These are phyloP conservation scores for Kurtzmaniella fragi DNA, from an alignment of 805 yeast genomes.

Conservation along the genomic window DNA sequence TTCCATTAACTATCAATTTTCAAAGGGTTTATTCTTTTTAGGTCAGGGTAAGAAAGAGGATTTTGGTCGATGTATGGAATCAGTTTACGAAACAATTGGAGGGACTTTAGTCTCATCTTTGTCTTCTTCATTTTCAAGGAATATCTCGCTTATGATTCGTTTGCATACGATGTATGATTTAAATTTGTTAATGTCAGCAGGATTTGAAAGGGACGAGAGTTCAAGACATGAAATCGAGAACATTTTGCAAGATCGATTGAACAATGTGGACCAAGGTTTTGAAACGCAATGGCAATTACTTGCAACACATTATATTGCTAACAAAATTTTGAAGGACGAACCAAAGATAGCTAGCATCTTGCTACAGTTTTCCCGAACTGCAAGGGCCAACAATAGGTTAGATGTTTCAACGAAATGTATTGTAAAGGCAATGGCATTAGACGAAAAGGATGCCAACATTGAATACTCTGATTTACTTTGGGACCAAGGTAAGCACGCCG, in stretches of 20 bases:
- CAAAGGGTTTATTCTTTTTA: constrained; percentile 53
- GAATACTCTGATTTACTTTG: constrained; percentile 82
- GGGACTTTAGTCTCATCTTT: constrained; percentile 41
- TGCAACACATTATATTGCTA: constrained; percentile 51
- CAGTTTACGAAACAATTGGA: constrained; percentile 59
- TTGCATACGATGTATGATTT: constrained; percentile 34
- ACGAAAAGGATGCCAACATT: constrained; percentile 47
- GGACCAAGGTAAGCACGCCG: constrained; percentile 83
- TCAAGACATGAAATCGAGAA: constrained; percentile 10
- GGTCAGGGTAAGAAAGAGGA: constrained; percentile 23
- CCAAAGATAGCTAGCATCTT: constrained; percentile 45
- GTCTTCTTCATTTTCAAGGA: constrained; percentile 34
- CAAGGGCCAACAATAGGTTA: constrained; percentile 62
- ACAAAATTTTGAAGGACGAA: constrained; percentile 18
- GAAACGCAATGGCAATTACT: constrained; percentile 56
- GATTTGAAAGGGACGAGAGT: constrained; percentile 6
- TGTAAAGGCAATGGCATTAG: constrained; percentile 49
- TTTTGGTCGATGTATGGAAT: constrained; percentile 37
- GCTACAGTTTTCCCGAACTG: constrained; percentile 55
- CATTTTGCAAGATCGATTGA: constrained; percentile 23
- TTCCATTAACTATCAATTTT: constrained; percentile 57
- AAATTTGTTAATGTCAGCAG: constrained; percentile 16
- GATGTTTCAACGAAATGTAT: constrained; percentile 70
- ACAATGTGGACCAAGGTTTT: constrained; percentile 41
- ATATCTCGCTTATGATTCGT: constrained; percentile 30